phyloP scores from a whole-genome alignment of 345 rosid genomes.

The Gossypium anomalum region DNA sequence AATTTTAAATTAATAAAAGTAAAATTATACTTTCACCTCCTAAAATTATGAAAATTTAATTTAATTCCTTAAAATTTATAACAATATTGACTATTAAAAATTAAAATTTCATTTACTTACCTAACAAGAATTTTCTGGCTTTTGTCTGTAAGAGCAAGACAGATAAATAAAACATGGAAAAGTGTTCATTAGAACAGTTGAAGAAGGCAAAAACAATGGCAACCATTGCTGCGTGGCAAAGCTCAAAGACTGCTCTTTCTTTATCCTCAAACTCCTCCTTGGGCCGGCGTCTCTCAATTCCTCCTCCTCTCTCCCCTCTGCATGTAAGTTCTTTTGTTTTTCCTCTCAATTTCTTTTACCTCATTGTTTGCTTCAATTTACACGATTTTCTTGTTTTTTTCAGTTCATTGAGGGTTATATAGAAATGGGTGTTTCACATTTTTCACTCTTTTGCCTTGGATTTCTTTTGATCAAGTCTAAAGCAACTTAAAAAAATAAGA shows the following conservation, averaged over 20 bases:
- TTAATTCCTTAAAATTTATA: too few relatives aligned
- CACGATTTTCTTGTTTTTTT: not conserved
- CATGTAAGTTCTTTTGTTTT: constrained; percentile 34
- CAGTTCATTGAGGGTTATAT: not conserved
- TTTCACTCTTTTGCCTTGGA: not conserved
- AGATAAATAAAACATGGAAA: too few relatives aligned
- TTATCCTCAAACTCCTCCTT: constrained; percentile 53
- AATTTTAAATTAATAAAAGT: too few relatives aligned
- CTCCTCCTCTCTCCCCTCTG: constrained; percentile 31
- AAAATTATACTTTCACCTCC: accelerated
- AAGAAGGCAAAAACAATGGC: constrained; percentile 32
- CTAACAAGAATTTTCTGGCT: too few relatives aligned
- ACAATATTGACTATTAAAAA: too few relatives aligned
- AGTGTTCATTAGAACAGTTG: not conserved
- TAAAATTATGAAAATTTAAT: too few relatives aligned
- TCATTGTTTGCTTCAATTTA: not conserved
- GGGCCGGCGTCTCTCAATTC: constrained; percentile 52
- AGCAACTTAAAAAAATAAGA: too few relatives aligned
- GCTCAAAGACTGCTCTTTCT: constrained; percentile 63
- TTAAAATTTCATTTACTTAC: too few relatives aligned
- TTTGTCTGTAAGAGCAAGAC: too few relatives aligned
- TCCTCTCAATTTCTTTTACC: not conserved
- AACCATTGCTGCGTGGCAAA: constrained; percentile 72
- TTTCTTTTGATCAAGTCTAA: too few relatives aligned
- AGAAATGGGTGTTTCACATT: constrained; percentile 17